phyloP scores from a whole-genome alignment of 495 filamentous ascomycete species.

The Talaromyces wortmannii region DNA sequence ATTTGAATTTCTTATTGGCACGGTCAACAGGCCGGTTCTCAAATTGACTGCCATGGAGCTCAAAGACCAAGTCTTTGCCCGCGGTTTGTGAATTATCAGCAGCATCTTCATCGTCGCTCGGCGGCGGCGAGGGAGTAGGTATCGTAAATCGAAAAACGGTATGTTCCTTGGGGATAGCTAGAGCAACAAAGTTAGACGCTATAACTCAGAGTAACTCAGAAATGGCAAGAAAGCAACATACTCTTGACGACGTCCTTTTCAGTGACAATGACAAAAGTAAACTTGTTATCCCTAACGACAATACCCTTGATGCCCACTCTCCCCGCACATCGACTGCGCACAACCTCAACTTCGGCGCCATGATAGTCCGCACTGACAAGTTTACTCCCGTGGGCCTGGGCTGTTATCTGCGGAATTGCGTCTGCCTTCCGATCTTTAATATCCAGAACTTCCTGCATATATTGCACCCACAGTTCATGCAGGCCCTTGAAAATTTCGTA shows the following conservation, averaged over 20 bases:
- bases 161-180: conserved; percentile 80
- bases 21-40: conserved; percentile 75
- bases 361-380: conserved; percentile 83
- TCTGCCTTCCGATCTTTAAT: conserved; percentile 32
- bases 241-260: conserved; percentile 53
- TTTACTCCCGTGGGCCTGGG: conserved; percentile 52
- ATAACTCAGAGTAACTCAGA: neutral
- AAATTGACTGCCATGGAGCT: conserved; percentile 84
- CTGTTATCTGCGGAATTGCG: conserved; percentile 36
- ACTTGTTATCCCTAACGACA: conserved; percentile 81
- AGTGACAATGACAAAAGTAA: conserved; percentile 78
- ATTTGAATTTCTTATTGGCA: conserved; percentile 86
- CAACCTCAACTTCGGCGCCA: conserved; percentile 78
- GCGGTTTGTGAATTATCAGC: conserved; percentile 8
- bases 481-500: conserved; percentile 72
- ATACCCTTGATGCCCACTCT: conserved; percentile 81
- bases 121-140: conserved; percentile 31
- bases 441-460: conserved; percentile 70
- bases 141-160: conserved; percentile 77
- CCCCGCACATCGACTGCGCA: conserved; percentile 69
- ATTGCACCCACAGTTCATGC: conserved; percentile 71
- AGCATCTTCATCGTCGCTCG: conserved; percentile 6
- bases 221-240: conserved; percentile 21
- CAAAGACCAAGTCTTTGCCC: conserved; percentile 57
- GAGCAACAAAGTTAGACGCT: neutral